phyloP scores from a whole-genome alignment of 495 filamentous ascomycete genomes.

The Hyaloscypha variabilis region DNA sequence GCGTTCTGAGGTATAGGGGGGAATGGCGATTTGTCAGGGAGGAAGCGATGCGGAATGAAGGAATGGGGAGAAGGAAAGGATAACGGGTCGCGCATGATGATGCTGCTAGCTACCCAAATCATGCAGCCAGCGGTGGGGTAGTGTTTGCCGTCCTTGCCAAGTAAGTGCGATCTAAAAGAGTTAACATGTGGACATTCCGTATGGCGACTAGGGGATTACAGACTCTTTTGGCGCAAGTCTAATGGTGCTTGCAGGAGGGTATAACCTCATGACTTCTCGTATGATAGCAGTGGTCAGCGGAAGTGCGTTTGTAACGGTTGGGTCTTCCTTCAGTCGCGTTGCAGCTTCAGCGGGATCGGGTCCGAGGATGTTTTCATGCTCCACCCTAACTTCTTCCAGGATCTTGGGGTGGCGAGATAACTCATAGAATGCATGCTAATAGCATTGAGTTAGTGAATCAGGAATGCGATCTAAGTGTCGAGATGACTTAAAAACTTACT shows the following conservation, averaged over 20 bases:
- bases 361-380: constrained; percentile 48
- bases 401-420: constrained; percentile 47
- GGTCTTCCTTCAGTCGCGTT: constrained; percentile 26
- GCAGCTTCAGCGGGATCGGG: constrained; percentile 27
- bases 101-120: constrained; percentile 30
- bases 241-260: too few relatives aligned
- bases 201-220: too few relatives aligned
- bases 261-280: too few relatives aligned
- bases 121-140: constrained; percentile 12
- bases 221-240: too few relatives aligned
- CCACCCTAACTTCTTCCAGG: constrained; percentile 41
- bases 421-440: too few relatives aligned
- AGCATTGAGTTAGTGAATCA: constrained; percentile 44
- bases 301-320: constrained; percentile 35
- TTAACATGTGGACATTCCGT: too few relatives aligned
- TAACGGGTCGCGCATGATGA: constrained; percentile 31
- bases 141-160: too few relatives aligned
- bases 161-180: too few relatives aligned
- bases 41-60: constrained; percentile 42
- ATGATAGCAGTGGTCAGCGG: constrained; percentile 30
- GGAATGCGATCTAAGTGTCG: neutral
- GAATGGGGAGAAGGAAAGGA: constrained; percentile 31
- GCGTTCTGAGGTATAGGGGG: constrained; percentile 28
- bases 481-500: neutral
- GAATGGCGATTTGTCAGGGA: constrained; percentile 30